A percentile compares a stretch with the other conserved stretches of the same genome.
Conservation (phyloP, 2,329 filamentous ascomycete genomes). For the Aurifilum marmelostoma region DNA sequence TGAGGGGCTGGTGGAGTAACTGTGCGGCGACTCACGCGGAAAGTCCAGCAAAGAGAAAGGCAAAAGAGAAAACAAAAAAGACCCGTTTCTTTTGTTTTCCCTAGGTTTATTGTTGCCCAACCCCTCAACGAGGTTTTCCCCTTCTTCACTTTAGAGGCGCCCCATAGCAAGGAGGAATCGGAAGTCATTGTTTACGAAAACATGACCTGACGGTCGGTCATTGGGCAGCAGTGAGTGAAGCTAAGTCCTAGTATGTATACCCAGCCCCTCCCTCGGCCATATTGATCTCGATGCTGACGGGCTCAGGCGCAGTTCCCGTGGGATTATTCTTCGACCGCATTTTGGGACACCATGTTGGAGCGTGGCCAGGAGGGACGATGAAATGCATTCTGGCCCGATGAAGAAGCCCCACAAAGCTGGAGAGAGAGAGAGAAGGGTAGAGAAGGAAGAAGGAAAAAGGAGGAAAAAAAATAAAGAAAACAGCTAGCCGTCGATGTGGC, state of each 20-base stretch:
- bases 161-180: too few species aligned
- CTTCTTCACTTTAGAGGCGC: too few species aligned
- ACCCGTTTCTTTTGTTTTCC: too few species aligned
- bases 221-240: not conserved
- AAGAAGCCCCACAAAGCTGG: not conserved
- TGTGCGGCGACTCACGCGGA: not conserved
- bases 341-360: not conserved
- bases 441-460: too few species aligned
- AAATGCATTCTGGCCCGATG: not conserved
- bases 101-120: too few species aligned
- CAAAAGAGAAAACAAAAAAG: too few species aligned
- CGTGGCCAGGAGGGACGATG: not conserved
- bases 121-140: too few species aligned
- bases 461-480: not conserved
- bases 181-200: too few species aligned
- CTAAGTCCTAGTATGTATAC: not conserved
- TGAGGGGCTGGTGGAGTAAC: not conserved
- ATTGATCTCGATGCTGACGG: slow-evolving; percentile 1
- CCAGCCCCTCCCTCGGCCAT: too few species aligned
- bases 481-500: not conserved
- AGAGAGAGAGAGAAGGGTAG: not conserved
- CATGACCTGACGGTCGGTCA: not conserved
- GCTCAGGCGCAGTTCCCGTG: not conserved
- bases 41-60: not conserved
- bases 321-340: not conserved